Conservation (phyloP, 192 early-diverging fungal genomes). For the Coemansia sp. region DNA sequence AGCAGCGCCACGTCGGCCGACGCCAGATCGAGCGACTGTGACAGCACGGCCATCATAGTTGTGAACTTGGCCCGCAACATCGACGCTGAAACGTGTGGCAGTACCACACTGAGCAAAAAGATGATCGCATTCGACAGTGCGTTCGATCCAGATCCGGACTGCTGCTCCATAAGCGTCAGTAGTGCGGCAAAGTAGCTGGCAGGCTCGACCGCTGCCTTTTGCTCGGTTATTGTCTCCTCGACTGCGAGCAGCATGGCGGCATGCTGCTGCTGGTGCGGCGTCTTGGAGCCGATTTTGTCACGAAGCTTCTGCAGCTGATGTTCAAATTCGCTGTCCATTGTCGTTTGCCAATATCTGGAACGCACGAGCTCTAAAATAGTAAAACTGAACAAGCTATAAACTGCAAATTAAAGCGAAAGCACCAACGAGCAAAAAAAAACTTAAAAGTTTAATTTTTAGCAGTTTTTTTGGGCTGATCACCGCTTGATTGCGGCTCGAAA, state of each 20-base stretch:
- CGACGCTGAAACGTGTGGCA: conserved; percentile 61
- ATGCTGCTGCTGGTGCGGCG: conserved; percentile 84
- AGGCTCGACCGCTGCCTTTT: conserved; percentile 64
- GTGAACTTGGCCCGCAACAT: conserved; percentile 66
- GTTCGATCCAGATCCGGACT: conserved; percentile 47
- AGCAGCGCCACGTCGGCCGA: conserved; percentile 80
- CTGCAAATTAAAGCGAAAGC: too few relatives aligned
- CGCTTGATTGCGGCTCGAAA: too few relatives aligned
- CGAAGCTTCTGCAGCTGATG: conserved; percentile 49
- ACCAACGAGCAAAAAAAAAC: too few relatives aligned
- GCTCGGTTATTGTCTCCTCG: conserved; percentile 81
- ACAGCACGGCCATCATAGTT: conserved; percentile 62
- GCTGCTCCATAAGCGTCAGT: conserved; percentile 71
- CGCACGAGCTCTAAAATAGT: not conserved
- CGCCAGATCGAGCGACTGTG: conserved; percentile 55
- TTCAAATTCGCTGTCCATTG: conserved; percentile 44
- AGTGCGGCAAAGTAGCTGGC: conserved; percentile 90
- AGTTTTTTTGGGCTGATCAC: too few relatives aligned
- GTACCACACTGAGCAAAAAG: conserved; percentile 78
- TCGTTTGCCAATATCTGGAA: not conserved
- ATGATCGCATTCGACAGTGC: conserved; percentile 63
- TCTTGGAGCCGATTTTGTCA: conserved; percentile 70
- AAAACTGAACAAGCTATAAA: not conserved
- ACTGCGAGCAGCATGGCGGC: conserved; percentile 68
- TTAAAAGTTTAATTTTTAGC: too few relatives aligned